Evolutionary conservation across 78 protist species (phyloP).

Genomic region (Dictyostelium intermedium): DNA sequence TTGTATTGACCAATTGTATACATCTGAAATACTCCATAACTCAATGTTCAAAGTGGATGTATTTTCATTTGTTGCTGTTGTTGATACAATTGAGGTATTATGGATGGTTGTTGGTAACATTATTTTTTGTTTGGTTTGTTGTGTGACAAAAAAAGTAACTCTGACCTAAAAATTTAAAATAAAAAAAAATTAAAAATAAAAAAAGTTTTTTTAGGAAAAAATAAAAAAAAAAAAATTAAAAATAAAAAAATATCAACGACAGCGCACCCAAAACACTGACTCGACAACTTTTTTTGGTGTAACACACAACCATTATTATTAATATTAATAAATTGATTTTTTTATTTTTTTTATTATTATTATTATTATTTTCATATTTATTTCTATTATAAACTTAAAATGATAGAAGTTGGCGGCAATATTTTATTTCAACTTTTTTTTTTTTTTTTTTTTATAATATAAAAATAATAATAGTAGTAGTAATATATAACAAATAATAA

Average conservation of each 20-base stretch:
- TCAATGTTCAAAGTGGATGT: neutral
- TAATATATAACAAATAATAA: no score
- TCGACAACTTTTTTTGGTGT: neutral
- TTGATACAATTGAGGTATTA: neutral
- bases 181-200: neutral
- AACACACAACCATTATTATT: no score
- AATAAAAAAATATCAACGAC: neutral
- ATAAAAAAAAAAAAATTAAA: neutral
- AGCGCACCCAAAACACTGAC: neutral
- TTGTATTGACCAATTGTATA: neutral
- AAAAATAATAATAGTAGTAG: no score
- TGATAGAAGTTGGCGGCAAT: no score
- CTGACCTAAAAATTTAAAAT: neutral
- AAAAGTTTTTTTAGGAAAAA: neutral
- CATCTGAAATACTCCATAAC: neutral
- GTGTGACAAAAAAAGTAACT: neutral
- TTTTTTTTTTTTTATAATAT: no score
- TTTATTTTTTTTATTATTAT: no score
- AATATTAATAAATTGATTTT: no score
- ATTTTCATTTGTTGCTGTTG: neutral
- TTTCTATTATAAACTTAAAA: no score
- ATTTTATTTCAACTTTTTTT: no score
- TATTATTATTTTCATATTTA: no score
- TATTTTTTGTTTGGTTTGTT: neutral
- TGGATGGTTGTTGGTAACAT: conserved; percentile 9